Evolutionary conservation across 805 yeast genomes (phyloP).

Genomic region (Saccharomyces mikatae): DNA sequence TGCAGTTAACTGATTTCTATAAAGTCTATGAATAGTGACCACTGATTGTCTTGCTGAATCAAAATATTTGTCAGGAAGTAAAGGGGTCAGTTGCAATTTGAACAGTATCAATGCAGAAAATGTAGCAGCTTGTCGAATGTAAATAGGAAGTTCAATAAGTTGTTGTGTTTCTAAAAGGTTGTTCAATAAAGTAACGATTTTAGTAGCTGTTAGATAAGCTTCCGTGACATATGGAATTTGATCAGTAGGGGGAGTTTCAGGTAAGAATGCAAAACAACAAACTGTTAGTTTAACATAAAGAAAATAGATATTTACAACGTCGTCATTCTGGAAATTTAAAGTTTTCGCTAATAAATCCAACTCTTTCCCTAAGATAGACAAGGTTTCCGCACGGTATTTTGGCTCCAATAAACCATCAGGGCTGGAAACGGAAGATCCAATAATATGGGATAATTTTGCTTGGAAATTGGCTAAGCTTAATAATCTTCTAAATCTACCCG

Average conservation of each 20-base stretch:
- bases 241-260: conserved; percentile 83
- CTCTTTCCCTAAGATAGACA: conserved; percentile 72
- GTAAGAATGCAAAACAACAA: conserved; percentile 81
- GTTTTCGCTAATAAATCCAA: conserved; percentile 62
- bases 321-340: conserved; percentile 54
- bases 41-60: conserved; percentile 89
- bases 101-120: conserved; percentile 72
- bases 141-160: conserved; percentile 77
- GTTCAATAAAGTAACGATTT: conserved; percentile 71
- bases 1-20: conserved; percentile 78
- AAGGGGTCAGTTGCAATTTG: conserved; percentile 72
- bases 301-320: conserved; percentile 67
- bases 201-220: conserved; percentile 74
- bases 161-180: conserved; percentile 58
- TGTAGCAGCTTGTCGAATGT: conserved; percentile 77
- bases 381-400: conserved; percentile 67
- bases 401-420: conserved; percentile 89
- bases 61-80: conserved; percentile 55
- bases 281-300: conserved; percentile 72
- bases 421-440: conserved; percentile 78
- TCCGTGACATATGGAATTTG: conserved; percentile 76
- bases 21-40: conserved; percentile 84
- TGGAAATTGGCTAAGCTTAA: conserved; percentile 74
- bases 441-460: conserved; percentile 69
- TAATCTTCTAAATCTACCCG: conserved; percentile 62